These are phyloP conservation scores for Colletotrichum phormii DNA, from an alignment of 2,329 filamentous ascomycete species.

Conservation along the genomic window DNA sequence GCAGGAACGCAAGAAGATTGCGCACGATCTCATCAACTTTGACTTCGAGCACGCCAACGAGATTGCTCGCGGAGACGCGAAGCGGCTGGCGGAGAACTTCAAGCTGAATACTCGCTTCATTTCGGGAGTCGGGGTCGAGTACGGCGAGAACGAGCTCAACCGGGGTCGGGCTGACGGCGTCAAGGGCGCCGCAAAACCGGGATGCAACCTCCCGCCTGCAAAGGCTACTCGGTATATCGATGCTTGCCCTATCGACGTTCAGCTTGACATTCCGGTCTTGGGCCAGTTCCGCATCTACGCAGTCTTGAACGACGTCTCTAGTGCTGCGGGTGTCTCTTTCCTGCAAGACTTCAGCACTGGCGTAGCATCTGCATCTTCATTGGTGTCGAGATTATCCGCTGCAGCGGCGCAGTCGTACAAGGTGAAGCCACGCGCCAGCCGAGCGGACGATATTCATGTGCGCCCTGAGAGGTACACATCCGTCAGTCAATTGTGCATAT, in stretches of 20 bases:
- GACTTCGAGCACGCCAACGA: conserved; percentile 64
- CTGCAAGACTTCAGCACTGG: conserved; percentile 67
- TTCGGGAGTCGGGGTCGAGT: conserved; percentile 75
- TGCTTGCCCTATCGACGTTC: conserved; percentile 80
- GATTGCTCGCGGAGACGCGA: conserved; percentile 70
- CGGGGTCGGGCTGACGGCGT: conserved; percentile 52
- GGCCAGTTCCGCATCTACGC: conserved; percentile 83
- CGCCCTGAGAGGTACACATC: conserved; percentile 76
- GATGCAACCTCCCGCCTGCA: conserved; percentile 71
- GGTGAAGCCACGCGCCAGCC: conserved; percentile 59
- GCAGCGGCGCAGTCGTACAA: conserved; percentile 72
- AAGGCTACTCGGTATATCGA: conserved; percentile 80
- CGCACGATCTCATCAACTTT: conserved; percentile 64
- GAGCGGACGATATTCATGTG: conserved; percentile 72
- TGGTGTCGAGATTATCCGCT: conserved; percentile 68
- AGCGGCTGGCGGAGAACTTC: conserved; percentile 75
- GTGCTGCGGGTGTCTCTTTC: conserved; percentile 60
- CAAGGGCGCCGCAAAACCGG: conserved; percentile 61
- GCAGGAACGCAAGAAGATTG: conserved; percentile 60
- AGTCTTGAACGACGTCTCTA: conserved; percentile 70
- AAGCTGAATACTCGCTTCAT: conserved; percentile 78
- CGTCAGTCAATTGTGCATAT: conserved; percentile 69
- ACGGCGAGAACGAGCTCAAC: conserved; percentile 63
- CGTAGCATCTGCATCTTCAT: conserved; percentile 61
- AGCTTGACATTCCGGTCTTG: conserved; percentile 81